Conservation (phyloP, 2,329 filamentous ascomycete species). For the Fusarium heterosporum region DNA sequence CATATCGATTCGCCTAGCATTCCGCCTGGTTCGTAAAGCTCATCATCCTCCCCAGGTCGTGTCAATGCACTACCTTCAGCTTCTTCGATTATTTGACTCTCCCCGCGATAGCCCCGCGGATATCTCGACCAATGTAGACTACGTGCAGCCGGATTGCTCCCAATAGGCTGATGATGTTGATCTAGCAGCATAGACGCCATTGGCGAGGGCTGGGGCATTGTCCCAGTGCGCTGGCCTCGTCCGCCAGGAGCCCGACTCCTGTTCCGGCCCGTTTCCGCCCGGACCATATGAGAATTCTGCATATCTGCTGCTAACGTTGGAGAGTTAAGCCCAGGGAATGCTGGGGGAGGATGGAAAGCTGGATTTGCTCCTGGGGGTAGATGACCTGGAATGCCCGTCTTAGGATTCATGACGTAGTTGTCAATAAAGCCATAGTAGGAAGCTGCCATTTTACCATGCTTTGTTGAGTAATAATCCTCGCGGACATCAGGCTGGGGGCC, state of each 20-base stretch:
- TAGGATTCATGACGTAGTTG: slow-evolving; percentile 84
- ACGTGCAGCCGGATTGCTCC: slow-evolving; percentile 58
- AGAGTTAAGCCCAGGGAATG: slow-evolving; percentile 77
- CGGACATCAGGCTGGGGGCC: slow-evolving; percentile 72
- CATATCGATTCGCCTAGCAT: slow-evolving; percentile 69
- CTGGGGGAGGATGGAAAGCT: slow-evolving; percentile 79
- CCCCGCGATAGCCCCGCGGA: slow-evolving; percentile 59
- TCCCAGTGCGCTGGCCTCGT: slow-evolving; percentile 49
- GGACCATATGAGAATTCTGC: slow-evolving; percentile 60
- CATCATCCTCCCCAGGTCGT: slow-evolving; percentile 63
- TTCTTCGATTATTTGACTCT: slow-evolving; percentile 67
- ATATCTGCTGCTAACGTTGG: slow-evolving; percentile 68
- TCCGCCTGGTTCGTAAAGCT: slow-evolving; percentile 63
- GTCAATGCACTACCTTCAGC: slow-evolving; percentile 57
- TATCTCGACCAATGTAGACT: slow-evolving; percentile 61
- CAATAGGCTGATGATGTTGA: slow-evolving; percentile 77
- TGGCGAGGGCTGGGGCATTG: slow-evolving; percentile 67
- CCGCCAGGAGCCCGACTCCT: slow-evolving; percentile 56
- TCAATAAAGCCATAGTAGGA: slow-evolving; percentile 96
- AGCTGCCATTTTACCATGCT: slow-evolving; percentile 98
- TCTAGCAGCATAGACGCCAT: slow-evolving; percentile 81
- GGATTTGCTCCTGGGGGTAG: slow-evolving; percentile 64
- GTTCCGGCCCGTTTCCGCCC: slow-evolving; percentile 58
- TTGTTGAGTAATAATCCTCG: slow-evolving; percentile 93
- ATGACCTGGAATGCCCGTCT: slow-evolving; percentile 72